Conservation (phyloP, 371 early-diverging fungal species). For the Syncephalastrum racemosum region DNA sequence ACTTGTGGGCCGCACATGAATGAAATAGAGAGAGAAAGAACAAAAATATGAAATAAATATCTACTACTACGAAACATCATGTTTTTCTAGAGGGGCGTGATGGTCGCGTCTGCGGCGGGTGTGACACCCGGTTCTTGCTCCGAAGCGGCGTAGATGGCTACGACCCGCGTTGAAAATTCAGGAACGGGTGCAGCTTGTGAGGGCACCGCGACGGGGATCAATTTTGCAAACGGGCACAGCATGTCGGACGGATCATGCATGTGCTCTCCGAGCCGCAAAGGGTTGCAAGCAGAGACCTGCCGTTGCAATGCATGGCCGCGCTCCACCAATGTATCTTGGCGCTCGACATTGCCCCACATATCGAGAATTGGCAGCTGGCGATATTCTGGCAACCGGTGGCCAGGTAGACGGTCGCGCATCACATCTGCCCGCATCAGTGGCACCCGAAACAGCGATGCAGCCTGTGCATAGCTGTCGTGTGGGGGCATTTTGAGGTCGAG, state of each 20-base stretch:
- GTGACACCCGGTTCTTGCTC: not conserved
- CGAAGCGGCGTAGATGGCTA: constrained; percentile 24
- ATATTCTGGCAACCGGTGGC: constrained; percentile 37
- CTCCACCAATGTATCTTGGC: constrained; percentile 32
- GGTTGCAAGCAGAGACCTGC: constrained; percentile 52
- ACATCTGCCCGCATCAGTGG: constrained; percentile 48
- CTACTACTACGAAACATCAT: too few relatives aligned
- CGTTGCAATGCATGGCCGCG: constrained; percentile 47
- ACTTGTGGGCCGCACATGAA: too few relatives aligned
- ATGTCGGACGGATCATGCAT: constrained; percentile 45
- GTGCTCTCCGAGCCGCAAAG: constrained; percentile 14
- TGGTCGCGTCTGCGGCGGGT: too few relatives aligned
- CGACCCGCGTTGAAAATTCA: constrained; percentile 29
- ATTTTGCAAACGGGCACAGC: constrained; percentile 40
- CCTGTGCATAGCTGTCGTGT: constrained; percentile 33
- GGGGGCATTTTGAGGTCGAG: constrained; percentile 50
- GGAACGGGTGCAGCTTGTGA: constrained; percentile 32
- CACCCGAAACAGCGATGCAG: constrained; percentile 42
- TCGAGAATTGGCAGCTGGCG: constrained; percentile 49
- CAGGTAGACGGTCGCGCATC: constrained; percentile 29
- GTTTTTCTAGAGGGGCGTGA: too few relatives aligned
- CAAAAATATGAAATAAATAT: too few relatives aligned
- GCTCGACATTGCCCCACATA: constrained; percentile 45
- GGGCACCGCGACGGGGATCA: constrained; percentile 30
- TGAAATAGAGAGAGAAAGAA: too few relatives aligned